Evolutionary conservation across 768 basidiomycete species (phyloP).

Genomic region (Hebeloma cylindrosporum): DNA sequence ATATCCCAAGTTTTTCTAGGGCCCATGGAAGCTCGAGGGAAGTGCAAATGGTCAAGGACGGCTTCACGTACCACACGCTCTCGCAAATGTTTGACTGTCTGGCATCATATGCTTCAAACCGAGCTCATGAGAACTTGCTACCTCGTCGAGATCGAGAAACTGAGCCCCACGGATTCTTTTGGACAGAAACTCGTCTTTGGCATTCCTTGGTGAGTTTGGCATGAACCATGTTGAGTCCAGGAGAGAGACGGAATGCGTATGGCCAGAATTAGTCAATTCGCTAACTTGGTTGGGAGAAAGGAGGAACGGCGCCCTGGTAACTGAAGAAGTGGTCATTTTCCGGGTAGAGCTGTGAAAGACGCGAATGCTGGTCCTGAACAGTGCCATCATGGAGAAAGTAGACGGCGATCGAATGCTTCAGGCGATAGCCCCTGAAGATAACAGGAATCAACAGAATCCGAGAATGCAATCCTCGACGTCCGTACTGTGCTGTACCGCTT

Average conservation of each 20-base stretch:
- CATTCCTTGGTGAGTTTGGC: constrained; percentile 79
- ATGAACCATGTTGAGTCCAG: constrained; percentile 92
- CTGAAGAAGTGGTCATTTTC: no score
- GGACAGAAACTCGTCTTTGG: constrained; percentile 63
- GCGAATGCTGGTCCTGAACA: constrained; percentile 11
- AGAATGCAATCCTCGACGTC: constrained; percentile 17
- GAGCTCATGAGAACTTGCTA: constrained; percentile 70
- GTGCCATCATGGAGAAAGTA: constrained; percentile 12
- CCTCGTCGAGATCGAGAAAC: constrained; percentile 79
- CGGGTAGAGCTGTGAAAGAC: constrained; percentile 10
- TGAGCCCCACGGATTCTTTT: constrained; percentile 71
- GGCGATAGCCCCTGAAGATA: constrained; percentile 13
- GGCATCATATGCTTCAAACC: constrained; percentile 97
- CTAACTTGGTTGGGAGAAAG: constrained; percentile 51
- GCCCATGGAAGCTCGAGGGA: background rate
- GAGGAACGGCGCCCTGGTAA: constrained; percentile 45
- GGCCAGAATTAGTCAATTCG: constrained; percentile 32
- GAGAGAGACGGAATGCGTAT: constrained; percentile 42
- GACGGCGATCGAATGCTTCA: background rate
- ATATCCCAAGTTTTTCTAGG: constrained; percentile 69
- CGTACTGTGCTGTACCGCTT: constrained; percentile 50
- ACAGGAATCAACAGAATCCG: constrained; percentile 26
- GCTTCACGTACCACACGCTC: constrained; percentile 72
- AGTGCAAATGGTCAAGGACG: background rate
- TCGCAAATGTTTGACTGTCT: constrained; percentile 61